Evolutionary conservation across 2,329 filamentous ascomycete species (phyloP).

Genomic region (Niveomyces coronatus): DNA sequence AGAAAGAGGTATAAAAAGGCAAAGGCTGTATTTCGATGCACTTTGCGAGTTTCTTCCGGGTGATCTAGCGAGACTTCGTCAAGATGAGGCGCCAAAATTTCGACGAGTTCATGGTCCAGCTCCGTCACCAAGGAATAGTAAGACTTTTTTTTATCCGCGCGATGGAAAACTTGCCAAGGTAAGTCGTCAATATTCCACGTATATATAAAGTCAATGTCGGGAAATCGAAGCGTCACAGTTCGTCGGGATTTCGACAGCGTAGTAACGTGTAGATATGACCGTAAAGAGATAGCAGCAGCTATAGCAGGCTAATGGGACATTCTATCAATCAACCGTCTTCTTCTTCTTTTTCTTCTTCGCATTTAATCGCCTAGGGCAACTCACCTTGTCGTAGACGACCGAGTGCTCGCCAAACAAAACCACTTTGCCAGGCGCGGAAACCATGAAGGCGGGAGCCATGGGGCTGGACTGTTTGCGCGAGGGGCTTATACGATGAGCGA

Average conservation of each 20-base stretch:
- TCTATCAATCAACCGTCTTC: not conserved
- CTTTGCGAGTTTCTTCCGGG: constrained; percentile 64
- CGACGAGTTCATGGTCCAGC: constrained; percentile 73
- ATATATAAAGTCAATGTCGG: constrained; percentile 81
- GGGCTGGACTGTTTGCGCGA: constrained; percentile 50
- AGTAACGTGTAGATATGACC: constrained; percentile 93
- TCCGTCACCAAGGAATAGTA: constrained; percentile 85
- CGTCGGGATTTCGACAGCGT: constrained; percentile 85
- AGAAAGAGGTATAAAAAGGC: constrained; percentile 91
- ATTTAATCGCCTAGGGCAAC: constrained; percentile 11
- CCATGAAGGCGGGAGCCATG: constrained; percentile 88
- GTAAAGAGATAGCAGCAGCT: constrained; percentile 86
- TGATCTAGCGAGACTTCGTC: constrained; percentile 55
- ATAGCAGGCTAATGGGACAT: constrained; percentile 59
- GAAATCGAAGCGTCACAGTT: constrained; percentile 79
- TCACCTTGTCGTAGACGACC: constrained; percentile 90
- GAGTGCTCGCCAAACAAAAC: constrained; percentile 98
- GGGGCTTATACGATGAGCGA: constrained; percentile 28
- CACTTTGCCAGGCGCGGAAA: constrained; percentile 94
- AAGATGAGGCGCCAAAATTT: constrained; percentile 72
- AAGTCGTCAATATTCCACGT: constrained; percentile 90
- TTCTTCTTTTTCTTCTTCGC: no score
- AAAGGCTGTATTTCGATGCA: constrained; percentile 71
- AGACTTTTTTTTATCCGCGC: constrained; percentile 79
- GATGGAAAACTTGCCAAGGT: constrained; percentile 75